Evolutionary conservation across 2,329 filamentous ascomycete genomes (phyloP).

Genomic region (Sclerotinia spermophila): DNA sequence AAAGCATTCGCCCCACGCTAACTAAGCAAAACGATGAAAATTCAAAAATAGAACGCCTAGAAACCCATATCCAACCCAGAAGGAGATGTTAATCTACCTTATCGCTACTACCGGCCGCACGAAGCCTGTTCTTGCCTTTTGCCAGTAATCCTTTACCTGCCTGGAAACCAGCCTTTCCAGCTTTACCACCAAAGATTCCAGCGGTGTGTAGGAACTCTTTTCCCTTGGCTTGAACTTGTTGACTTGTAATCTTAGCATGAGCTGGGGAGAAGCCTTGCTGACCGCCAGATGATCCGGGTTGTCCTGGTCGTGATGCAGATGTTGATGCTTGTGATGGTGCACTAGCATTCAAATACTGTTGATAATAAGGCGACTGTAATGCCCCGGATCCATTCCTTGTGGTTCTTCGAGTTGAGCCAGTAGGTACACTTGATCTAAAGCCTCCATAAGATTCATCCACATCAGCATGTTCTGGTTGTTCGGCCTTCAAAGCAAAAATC

Average conservation of each 20-base stretch:
- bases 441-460: conserved; percentile 29
- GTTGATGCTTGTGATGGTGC: conserved; percentile 31
- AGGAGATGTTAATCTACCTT: conserved; percentile 74
- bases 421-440: conserved; percentile 22
- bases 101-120: conserved; percentile 58
- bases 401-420: conserved; percentile 27
- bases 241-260: conserved; percentile 32
- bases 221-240: conserved; percentile 59
- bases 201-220: conserved; percentile 87
- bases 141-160: conserved; percentile 88
- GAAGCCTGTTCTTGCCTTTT: conserved; percentile 83
- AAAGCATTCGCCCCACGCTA: conserved; percentile 23
- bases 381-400: conserved; percentile 23
- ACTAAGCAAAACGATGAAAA: conserved; percentile 32
- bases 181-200: conserved; percentile 65
- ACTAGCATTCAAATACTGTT: conserved; percentile 54
- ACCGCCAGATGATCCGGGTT: conserved; percentile 24
- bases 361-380: conserved; percentile 50
- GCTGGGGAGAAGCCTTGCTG: conserved; percentile 32
- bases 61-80: conserved; percentile 33
- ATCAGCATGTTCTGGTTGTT: conserved; percentile 48
- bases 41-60: conserved; percentile 30
- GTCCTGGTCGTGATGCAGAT: conserved; percentile 23
- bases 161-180: conserved; percentile 60
- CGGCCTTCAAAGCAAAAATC: conserved; percentile 46